phyloP scores from a whole-genome alignment of 306 rosid genomes.

The Lithocarpus polystachyus region DNA sequence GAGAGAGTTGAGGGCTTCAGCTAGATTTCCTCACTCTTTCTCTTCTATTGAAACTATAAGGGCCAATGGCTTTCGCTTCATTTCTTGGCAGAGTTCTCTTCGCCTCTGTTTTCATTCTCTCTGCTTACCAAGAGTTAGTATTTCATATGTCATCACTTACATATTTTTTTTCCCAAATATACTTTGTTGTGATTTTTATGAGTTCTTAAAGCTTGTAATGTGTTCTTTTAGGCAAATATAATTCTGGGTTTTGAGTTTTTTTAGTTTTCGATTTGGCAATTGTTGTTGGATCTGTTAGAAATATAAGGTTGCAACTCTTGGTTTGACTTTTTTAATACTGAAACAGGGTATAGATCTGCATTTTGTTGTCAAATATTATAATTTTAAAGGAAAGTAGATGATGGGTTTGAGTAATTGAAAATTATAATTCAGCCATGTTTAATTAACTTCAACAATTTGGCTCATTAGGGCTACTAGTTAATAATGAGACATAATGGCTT shows the following conservation, averaged over 20 bases:
- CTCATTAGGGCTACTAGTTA: neutral
- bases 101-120: slow-evolving; percentile 55
- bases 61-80: slow-evolving; percentile 47
- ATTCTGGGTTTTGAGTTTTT: neutral
- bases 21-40: slow-evolving; percentile 22
- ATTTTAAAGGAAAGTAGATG: neutral
- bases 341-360: slow-evolving; percentile 26
- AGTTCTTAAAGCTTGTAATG: neutral
- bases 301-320: slow-evolving; percentile 1
- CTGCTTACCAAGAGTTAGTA: slow-evolving; percentile 60
- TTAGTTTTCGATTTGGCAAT: slow-evolving; percentile 1
- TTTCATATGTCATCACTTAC: neutral
- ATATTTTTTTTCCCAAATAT: neutral
- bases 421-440: neutral
- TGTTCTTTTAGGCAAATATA: neutral
- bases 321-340: neutral
- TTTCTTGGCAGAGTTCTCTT: slow-evolving; percentile 64
- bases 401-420: neutral
- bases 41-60: neutral
- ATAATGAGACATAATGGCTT: neutral
- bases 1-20: neutral
- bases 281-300: slow-evolving; percentile 32
- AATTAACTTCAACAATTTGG: neutral
- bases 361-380: neutral
- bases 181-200: neutral